Percentiles rank a stretch among this genome's conserved stretches.
Conservation (phyloP, 257 asterid genomes). For the Solanum chilense region DNA sequence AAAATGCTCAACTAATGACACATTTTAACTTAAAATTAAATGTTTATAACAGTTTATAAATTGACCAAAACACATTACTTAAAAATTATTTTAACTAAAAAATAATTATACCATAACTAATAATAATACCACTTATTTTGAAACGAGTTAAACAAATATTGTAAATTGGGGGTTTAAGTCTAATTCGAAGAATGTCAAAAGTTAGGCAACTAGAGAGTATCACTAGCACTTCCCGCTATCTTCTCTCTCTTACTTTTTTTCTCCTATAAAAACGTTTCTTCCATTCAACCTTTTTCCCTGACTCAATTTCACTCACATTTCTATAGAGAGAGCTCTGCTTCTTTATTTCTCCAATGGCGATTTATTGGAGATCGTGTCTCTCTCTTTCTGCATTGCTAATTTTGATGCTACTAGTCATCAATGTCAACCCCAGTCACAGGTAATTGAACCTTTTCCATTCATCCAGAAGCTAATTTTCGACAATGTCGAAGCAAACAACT, state of each 20-base stretch:
- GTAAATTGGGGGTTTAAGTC: neutral
- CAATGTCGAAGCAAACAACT: neutral
- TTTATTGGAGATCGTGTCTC: conserved; percentile 6
- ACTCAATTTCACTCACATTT: conserved; percentile 7
- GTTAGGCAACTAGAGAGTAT: conserved; percentile 3
- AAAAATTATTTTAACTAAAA: neutral
- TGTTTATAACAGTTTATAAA: neutral
- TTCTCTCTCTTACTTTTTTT: conserved; percentile 4
- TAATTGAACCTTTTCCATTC: conserved; percentile 1
- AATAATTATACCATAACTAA: neutral
- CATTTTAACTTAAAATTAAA: too few relatives aligned
- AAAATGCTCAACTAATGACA: too few relatives aligned
- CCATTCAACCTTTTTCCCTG: conserved; percentile 20
- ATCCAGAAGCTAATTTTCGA: neutral
- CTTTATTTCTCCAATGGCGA: conserved; percentile 30
- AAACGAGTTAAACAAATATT: neutral
- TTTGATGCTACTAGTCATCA: conserved; percentile 15
- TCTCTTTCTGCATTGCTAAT: conserved; percentile 21
- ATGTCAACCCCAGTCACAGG: conserved; percentile 32
- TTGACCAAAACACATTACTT: neutral
- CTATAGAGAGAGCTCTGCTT: neutral
- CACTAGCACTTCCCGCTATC: neutral
- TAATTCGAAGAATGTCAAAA: neutral
- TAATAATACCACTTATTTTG: too few relatives aligned
- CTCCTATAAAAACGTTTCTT: conserved; percentile 34